A percentile compares a stretch with the other conserved stretches of the same genome.
Evolutionary conservation across 1,284 basidiomycete genomes (phyloP).

Genomic region (Puccinia hordei): DNA sequence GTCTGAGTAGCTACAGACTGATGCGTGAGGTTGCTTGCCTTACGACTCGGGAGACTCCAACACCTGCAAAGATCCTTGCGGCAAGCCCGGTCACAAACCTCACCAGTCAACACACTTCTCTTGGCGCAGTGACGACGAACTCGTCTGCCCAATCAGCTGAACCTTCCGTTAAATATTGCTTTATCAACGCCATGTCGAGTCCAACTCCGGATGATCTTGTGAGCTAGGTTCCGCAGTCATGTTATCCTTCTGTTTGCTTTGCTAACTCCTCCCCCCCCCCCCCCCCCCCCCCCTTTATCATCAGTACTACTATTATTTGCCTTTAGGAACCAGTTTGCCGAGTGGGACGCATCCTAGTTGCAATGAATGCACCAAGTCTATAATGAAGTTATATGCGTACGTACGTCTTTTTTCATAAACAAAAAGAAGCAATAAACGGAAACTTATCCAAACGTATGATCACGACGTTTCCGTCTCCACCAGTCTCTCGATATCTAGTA

Average conservation of each 20-base stretch:
- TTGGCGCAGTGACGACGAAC: not conserved
- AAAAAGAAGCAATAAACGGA: not conserved
- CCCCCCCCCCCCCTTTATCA: too few relatives aligned
- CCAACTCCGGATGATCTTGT: slow-evolving; percentile 40
- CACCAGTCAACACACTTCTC: not conserved
- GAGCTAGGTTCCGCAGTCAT: not conserved
- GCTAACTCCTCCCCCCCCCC: not conserved
- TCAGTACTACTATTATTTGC: slow-evolving; percentile 44
- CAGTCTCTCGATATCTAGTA: not conserved
- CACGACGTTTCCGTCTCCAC: not conserved
- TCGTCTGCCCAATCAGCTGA: not conserved
- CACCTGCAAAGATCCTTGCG: not conserved
- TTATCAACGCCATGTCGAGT: slow-evolving; percentile 18
- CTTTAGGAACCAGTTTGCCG: slow-evolving; percentile 23
- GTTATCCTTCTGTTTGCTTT: not conserved
- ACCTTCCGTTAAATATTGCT: slow-evolving; percentile 20
- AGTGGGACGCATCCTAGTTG: slow-evolving; percentile 16
- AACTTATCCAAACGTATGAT: not conserved
- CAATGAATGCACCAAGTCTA: slow-evolving; percentile 9
- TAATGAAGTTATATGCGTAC: slow-evolving; percentile 32
- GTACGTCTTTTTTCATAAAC: not conserved
- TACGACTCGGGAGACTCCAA: not conserved
- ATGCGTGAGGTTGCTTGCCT: slow-evolving; percentile 35
- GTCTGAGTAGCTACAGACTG: slow-evolving; percentile 14
- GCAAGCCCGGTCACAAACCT: not conserved